A percentile compares a stretch with the other conserved stretches of the same genome.
Evolutionary conservation across 768 basidiomycete species (phyloP).

Genomic region (Tubosaeta sp.): DNA sequence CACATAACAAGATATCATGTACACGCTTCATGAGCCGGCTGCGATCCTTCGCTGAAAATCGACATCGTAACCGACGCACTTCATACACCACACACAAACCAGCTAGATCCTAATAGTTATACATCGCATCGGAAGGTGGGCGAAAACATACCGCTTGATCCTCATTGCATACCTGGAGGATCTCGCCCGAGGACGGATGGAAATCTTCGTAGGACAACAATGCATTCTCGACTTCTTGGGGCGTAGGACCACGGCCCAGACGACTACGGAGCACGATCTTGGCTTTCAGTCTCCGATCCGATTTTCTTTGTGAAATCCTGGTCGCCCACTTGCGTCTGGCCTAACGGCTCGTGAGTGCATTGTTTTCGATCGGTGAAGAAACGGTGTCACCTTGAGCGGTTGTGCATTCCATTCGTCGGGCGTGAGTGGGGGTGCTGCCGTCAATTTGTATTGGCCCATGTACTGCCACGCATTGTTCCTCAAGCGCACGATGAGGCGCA

Average conservation of each 20-base stretch:
- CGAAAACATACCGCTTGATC: slow-evolving; percentile 1
- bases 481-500: slow-evolving; percentile 13
- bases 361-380: neutral
- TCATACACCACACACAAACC: slow-evolving; percentile 6
- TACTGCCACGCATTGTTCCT: slow-evolving; percentile 6
- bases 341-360: neutral
- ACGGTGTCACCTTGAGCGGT: slow-evolving; percentile 1
- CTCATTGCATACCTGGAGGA: slow-evolving; percentile 4
- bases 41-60: slow-evolving; percentile 12
- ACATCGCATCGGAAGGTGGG: neutral
- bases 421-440: slow-evolving; percentile 3
- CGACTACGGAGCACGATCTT: slow-evolving; percentile 10
- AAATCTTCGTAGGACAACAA: neutral
- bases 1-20: neutral
- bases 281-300: neutral
- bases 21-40: neutral
- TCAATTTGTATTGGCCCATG: slow-evolving; percentile 14
- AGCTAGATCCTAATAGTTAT: slow-evolving; percentile 1
- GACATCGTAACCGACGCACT: slow-evolving; percentile 10
- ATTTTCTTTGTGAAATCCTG: slow-evolving; percentile 1
- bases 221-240: slow-evolving; percentile 3
- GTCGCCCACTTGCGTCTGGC: slow-evolving; percentile 9
- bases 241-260: slow-evolving; percentile 4
- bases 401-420: slow-evolving; percentile 6
- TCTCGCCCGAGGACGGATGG: neutral